Evolutionary conservation across 495 filamentous ascomycete genomes (phyloP).

Genomic region (Delitschia confertaspora): DNA sequence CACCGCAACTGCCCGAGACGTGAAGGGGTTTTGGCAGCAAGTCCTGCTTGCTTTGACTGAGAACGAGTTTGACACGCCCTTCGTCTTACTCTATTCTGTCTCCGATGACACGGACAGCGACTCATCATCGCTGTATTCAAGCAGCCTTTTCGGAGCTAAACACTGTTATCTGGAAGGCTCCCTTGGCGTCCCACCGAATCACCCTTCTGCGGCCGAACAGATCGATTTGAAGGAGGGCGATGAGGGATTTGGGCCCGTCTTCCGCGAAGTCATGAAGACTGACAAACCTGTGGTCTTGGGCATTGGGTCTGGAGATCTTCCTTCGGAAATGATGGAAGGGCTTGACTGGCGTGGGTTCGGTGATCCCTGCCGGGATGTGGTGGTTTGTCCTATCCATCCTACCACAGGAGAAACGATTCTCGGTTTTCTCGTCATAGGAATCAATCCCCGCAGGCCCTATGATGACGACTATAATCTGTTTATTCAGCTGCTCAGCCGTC

Average conservation of each 20-base stretch:
- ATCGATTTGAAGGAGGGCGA: slow-evolving; percentile 53
- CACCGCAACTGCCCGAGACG: slow-evolving; percentile 56
- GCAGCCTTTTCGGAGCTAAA: slow-evolving; percentile 44
- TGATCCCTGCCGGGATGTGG: slow-evolving; percentile 53
- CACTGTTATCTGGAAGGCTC: slow-evolving; percentile 52
- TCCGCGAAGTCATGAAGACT: slow-evolving; percentile 57
- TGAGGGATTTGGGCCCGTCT: slow-evolving; percentile 56
- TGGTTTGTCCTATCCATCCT: slow-evolving; percentile 61
- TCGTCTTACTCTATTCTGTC: slow-evolving; percentile 31
- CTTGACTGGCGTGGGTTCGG: slow-evolving; percentile 57
- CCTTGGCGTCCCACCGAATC: slow-evolving; percentile 53
- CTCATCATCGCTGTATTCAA: slow-evolving; percentile 48
- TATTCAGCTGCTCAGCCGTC: slow-evolving; percentile 57
- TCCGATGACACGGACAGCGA: slow-evolving; percentile 29
- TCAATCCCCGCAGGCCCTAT: slow-evolving; percentile 60
- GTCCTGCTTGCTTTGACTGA: slow-evolving; percentile 20
- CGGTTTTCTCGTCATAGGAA: slow-evolving; percentile 60
- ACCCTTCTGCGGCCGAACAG: slow-evolving; percentile 43
- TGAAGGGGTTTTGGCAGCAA: slow-evolving; percentile 35
- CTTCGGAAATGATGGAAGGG: slow-evolving; percentile 48
- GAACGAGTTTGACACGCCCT: slow-evolving; percentile 30
- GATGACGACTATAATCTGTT: slow-evolving; percentile 64
- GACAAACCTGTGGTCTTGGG: slow-evolving; percentile 51
- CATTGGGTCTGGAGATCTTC: slow-evolving; percentile 49
- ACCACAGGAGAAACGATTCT: slow-evolving; percentile 55